Evolutionary conservation across 2,329 filamentous ascomycete genomes (phyloP).

Genomic region (Coniochaeta sp.): DNA sequence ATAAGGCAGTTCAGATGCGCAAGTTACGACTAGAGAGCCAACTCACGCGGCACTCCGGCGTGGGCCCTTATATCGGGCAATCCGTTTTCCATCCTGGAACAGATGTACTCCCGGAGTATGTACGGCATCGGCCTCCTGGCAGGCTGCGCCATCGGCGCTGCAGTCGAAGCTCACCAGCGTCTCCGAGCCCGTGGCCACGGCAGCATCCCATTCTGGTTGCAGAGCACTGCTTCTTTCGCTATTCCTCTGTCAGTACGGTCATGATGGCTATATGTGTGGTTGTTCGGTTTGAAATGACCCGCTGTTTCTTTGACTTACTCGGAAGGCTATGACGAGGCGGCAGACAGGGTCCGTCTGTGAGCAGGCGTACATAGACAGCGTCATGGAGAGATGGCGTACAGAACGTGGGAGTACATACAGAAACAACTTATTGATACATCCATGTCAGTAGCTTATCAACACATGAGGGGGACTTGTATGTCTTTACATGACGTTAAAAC

Average conservation of each 20-base stretch:
- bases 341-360: neutral
- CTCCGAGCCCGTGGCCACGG: conserved; percentile 2
- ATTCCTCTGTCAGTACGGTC: neutral
- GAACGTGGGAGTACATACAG: neutral
- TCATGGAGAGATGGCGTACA: neutral
- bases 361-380: neutral
- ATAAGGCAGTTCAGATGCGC: neutral
- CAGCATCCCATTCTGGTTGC: conserved; percentile 13
- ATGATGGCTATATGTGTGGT: neutral
- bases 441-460: neutral
- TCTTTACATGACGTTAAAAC: neutral
- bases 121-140: conserved; percentile 7
- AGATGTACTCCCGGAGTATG: conserved; percentile 13
- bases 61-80: conserved; percentile 13
- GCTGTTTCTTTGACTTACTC: conserved; percentile 3
- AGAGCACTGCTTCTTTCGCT: conserved; percentile 11
- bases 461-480: neutral
- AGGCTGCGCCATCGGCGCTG: conserved; percentile 6
- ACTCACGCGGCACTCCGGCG: conserved; percentile 12
- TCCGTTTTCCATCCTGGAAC: conserved; percentile 8
- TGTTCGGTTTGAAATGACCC: neutral
- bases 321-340: conserved; percentile 2
- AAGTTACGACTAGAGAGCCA: neutral
- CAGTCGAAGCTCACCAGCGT: conserved; percentile 17
- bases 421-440: neutral